phyloP scores from a whole-genome alignment of 1,284 basidiomycete species.

The Laetiporus sulphureus region DNA sequence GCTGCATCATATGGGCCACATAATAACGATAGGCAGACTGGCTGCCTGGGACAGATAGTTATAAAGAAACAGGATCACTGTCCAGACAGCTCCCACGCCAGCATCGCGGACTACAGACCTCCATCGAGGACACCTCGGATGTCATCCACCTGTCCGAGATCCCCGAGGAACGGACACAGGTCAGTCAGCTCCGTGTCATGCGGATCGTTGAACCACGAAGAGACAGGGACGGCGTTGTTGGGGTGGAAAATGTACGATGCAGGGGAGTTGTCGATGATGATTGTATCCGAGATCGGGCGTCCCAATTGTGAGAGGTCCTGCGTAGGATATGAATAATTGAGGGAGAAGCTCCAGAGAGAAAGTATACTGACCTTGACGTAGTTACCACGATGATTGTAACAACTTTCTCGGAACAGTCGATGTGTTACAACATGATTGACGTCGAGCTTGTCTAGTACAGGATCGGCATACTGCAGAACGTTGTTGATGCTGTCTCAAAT shows the following conservation, averaged over 20 bases:
- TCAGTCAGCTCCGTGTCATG: conserved; percentile 97
- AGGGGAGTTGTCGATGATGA: conserved; percentile 98
- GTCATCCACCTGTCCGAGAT: conserved; percentile 82
- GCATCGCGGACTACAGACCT: conserved; percentile 42
- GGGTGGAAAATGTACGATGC: conserved; percentile 99
- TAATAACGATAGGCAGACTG: conserved; percentile 6
- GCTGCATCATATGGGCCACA: conserved; percentile 4
- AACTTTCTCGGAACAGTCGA: conserved; percentile 95
- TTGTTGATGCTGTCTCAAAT: conserved; percentile 8
- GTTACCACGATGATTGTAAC: conserved; percentile 98
- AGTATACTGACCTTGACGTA: conserved; percentile 84
- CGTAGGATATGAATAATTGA: background rate
- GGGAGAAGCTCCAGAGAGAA: conserved; percentile 8
- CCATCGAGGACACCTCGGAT: conserved; percentile 90
- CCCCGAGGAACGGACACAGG: conserved; percentile 88
- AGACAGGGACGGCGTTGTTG: conserved; percentile 97
- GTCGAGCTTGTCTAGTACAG: conserved; percentile 96
- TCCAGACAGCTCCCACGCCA: conserved; percentile 1
- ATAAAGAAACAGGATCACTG: conserved; percentile 8
- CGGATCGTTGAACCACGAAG: conserved; percentile 98
- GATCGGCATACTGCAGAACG: conserved; percentile 82
- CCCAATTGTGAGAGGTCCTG: conserved; percentile 97
- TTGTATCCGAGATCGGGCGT: conserved; percentile 86
- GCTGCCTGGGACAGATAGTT: conserved; percentile 7
- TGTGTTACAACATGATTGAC: conserved; percentile 91